Conservation (phyloP, 768 basidiomycete genomes). For the Auricularia cornea region DNA sequence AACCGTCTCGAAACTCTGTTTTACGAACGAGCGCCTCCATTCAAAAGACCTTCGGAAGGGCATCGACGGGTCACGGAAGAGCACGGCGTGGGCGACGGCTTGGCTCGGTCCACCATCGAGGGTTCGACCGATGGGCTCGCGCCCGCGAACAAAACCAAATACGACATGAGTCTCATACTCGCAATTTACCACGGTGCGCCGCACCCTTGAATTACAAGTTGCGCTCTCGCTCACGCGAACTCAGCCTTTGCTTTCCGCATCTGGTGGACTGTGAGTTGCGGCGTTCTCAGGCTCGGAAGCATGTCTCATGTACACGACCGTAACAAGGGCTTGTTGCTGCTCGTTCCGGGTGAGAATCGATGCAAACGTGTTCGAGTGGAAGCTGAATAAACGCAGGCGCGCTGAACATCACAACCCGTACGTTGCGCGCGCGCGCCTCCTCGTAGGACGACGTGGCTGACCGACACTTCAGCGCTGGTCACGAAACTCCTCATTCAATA, state of each 20-base stretch:
- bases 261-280: background rate
- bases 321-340: background rate
- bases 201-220: background rate
- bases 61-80: background rate
- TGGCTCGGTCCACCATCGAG: too few relatives aligned
- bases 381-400: background rate
- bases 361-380: background rate
- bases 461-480: background rate
- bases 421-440: too few relatives aligned
- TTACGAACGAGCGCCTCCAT: background rate
- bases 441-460: background rate
- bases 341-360: background rate
- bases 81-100: background rate
- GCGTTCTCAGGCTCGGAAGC: too few relatives aligned
- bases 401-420: background rate
- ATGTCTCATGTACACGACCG: too few relatives aligned
- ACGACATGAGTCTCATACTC: background rate
- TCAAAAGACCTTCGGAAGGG: background rate
- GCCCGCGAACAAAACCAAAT: background rate
- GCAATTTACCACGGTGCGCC: background rate
- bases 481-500: background rate
- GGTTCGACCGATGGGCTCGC: too few relatives aligned
- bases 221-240: background rate
- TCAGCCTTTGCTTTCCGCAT: background rate
- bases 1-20: background rate